Conservation (phyloP, 345 rosid species). For the Hibiscus syriacus region DNA sequence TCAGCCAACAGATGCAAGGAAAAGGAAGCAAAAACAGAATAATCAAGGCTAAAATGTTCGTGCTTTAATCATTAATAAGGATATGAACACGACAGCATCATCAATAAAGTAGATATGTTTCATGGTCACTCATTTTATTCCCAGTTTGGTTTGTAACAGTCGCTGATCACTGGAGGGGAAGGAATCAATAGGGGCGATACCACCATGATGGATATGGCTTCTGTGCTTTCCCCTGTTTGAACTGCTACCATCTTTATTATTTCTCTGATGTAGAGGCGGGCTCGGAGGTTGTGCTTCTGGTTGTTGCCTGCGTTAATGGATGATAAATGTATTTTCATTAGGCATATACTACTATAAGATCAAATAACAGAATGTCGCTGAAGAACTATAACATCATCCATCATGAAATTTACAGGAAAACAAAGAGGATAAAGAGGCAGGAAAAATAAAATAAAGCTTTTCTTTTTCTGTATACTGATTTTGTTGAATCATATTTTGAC, state of each 20-base stretch:
- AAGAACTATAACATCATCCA: not conserved
- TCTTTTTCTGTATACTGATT: not conserved
- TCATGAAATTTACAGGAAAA: not conserved
- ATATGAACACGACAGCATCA: not conserved
- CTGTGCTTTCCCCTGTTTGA: slow-evolving; percentile 42
- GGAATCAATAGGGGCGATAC: slow-evolving; percentile 44
- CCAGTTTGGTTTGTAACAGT: not conserved
- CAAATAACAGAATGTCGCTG: not conserved
- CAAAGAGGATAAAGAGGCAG: not conserved
- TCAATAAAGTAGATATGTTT: not conserved
- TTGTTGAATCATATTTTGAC: not conserved
- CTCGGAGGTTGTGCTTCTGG: slow-evolving; percentile 45
- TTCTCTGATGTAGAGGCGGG: slow-evolving; percentile 35
- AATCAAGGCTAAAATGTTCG: not conserved
- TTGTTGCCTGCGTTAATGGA: slow-evolving; percentile 39
- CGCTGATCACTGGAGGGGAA: not conserved
- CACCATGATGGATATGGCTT: slow-evolving; percentile 38
- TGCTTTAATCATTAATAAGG: not conserved
- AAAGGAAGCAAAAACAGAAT: not conserved
- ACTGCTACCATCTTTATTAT: too few species aligned
- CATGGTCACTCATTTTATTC: not conserved
- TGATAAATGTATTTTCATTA: not conserved
- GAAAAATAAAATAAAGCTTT: not conserved
- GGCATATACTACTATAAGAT: not conserved
- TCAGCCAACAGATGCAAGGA: not conserved